These are phyloP conservation scores for Leishmania turanica DNA, from an alignment of 208 protist species.

Conservation along the genomic window DNA sequence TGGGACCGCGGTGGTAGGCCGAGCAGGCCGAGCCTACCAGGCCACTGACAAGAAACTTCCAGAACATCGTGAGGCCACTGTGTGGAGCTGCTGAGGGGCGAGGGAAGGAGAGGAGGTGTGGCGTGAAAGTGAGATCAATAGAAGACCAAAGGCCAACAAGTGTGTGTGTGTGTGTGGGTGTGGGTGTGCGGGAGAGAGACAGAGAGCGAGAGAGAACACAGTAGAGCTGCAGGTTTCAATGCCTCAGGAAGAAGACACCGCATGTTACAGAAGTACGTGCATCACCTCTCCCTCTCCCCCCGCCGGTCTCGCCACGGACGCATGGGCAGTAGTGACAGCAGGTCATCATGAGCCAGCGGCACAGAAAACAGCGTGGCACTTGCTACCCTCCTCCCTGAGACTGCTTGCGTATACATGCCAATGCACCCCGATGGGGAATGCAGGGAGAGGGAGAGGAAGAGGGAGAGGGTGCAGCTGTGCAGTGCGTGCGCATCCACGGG, in stretches of 20 bases:
- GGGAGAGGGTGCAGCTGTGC: background rate
- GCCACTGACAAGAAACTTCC: constrained; percentile 49
- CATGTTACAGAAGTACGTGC: background rate
- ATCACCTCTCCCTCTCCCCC: background rate
- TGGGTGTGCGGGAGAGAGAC: background rate
- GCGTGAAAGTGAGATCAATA: background rate
- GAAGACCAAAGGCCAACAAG: background rate
- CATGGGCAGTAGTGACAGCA: background rate
- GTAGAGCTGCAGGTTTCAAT: background rate
- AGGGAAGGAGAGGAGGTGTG: background rate
- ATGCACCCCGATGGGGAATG: background rate
- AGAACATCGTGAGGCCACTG: constrained; percentile 40
- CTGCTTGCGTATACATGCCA: background rate
- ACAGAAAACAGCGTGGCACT: background rate
- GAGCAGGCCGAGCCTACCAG: constrained; percentile 47
- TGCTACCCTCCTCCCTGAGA: background rate
- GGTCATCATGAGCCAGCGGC: background rate
- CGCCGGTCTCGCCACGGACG: background rate
- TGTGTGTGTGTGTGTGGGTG: background rate
- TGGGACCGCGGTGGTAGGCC: constrained; percentile 26
- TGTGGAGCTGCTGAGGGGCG: background rate
- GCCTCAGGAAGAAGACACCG: background rate
- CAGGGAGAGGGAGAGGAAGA: background rate
- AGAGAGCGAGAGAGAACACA: background rate
- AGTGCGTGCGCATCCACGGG: background rate